phyloP scores from a whole-genome alignment of 352 stramenopile genomes.

The Phytophthora foliorum region DNA sequence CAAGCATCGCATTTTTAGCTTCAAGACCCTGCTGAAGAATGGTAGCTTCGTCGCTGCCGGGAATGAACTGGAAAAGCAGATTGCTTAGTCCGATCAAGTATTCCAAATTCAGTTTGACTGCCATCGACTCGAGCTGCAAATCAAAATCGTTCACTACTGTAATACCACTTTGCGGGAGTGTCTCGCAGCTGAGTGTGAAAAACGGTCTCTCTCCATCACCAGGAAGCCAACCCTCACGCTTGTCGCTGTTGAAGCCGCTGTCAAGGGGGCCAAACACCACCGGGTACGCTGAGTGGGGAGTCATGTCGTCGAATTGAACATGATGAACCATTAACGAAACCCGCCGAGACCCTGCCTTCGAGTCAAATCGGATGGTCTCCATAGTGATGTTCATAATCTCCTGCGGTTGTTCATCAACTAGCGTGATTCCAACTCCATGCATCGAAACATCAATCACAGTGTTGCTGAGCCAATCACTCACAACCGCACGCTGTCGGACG shows the following conservation, averaged over 20 bases:
- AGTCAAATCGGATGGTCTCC: conserved; percentile 82
- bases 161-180: conserved; percentile 71
- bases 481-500: conserved; percentile 59
- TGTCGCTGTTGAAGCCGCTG: conserved; percentile 90
- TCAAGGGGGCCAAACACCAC: conserved; percentile 84
- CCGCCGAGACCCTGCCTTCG: conserved; percentile 53
- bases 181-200: conserved; percentile 73
- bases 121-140: conserved; percentile 72
- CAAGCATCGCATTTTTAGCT: conserved; percentile 67
- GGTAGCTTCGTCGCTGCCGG: conserved; percentile 71
- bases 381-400: conserved; percentile 91
- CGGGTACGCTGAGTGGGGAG: conserved; percentile 69
- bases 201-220: conserved; percentile 80
- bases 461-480: conserved; percentile 82
- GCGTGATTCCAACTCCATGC: conserved; percentile 79
- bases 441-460: conserved; percentile 80
- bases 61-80: conserved; percentile 80
- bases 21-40: conserved; percentile 70
- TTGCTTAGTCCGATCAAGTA: conserved; percentile 81
- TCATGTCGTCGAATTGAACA: conserved; percentile 92
- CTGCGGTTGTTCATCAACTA: conserved; percentile 80
- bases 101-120: conserved; percentile 84
- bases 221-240: conserved; percentile 86
- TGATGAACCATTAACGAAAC: conserved; percentile 80
- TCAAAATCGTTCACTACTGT: conserved; percentile 86